Base-by-base conservation (phyloP, 176 grass and related monocot species). In the Elaeis guineensis region DNA sequence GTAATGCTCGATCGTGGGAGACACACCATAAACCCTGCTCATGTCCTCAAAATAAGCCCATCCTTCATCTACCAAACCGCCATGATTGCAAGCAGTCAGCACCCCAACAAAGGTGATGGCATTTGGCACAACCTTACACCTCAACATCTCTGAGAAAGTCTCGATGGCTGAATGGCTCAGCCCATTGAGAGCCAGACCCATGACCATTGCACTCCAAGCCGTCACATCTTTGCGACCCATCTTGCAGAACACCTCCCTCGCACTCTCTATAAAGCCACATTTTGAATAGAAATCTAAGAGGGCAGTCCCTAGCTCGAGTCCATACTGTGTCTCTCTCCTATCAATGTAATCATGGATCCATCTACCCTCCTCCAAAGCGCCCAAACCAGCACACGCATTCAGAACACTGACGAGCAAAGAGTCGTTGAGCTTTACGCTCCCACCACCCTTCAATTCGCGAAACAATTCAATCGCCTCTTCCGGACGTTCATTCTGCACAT, bases 201-300 rank as follows among this genome's bases (percentile, higher is more conserved):
- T 67, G 51, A 67, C 20, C 65, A 67, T 67, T 3, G 65, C 65
- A 20, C 65, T 67, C 50, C 50, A 67, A 3, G 65, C 65, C 7
- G 51, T 35, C n/a, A 55, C 65, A 55, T 67, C 65, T 25, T 35
- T 67, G 50, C 12, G 4, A 21, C 25, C 17, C 51, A 67, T 39
- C 50, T 17, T 67, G 25, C 26, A 51, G 51, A 67, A 67, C 24
- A 67, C 65, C 51, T 67, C 26, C 15, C 8, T 54, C 6, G 65
- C 65, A 6, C 23, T 55, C 0, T 67, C 51, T 8, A 67, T 25
- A 5, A 55, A 35, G 26, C 65, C 65, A 67, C 65, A 67, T 67
- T 67, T 67, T 19, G 51, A 16, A 7, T 67, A 67, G 65, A 67
- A 67, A 21, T 39, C 65, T 16, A 67, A 25, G 16, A 67, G 51